Base-by-base conservation (phyloP, 495 filamentous ascomycete species). In the Hypoxylon fuscum region DNA sequence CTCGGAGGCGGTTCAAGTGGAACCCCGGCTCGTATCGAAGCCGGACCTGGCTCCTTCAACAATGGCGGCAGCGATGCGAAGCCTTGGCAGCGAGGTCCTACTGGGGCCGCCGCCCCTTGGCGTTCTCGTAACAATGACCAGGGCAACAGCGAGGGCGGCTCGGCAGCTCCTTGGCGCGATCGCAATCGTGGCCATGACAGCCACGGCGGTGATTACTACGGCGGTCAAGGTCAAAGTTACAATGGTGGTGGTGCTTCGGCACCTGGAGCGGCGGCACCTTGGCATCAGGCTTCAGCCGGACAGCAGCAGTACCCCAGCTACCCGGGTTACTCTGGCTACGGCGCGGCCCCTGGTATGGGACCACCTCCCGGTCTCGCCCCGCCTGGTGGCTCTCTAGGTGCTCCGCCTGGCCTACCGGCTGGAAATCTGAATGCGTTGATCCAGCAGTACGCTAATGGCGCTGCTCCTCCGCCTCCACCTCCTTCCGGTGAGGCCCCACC, bases 41-140 rank as follows among this genome's bases (percentile, higher is more conserved):
- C 88, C 40, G 92, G 91, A 18, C 90, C 92, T 10, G 85, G 84
- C 21, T 83, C 83, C 8, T 79, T 76, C 48, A 76, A 77, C 66
- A 78, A 80, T 61, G 61, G 62, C 55, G 50, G 52, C 46, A 74
- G 73, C 42, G 82, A 85, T 66, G 79, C 79, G 40, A 93, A 93
- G 73, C 95, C 95, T 21, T 98, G 95, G 95, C 90, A 97, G 75
- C 87, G 89, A 60, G 92, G 91, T 45, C 92, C 92, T 23, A 89
- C 93, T 34, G 92, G 93, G 49, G 92, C 87, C 49, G 85, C 92
- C 59, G 94, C 95, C 68, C 95, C 95, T 14, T 91, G 89, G 89
- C 78, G 79, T 40, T 68, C 69, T 17, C 75, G 78, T 35, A 72
- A 76, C 64, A 74, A 74, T 27, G 76, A 80, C 43, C 75, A 76